Percentiles rank a stretch among this genome's conserved stretches.
phyloP scores from a whole-genome alignment of 352 stramenopile genomes.

The Globisporangium echinulatum region DNA sequence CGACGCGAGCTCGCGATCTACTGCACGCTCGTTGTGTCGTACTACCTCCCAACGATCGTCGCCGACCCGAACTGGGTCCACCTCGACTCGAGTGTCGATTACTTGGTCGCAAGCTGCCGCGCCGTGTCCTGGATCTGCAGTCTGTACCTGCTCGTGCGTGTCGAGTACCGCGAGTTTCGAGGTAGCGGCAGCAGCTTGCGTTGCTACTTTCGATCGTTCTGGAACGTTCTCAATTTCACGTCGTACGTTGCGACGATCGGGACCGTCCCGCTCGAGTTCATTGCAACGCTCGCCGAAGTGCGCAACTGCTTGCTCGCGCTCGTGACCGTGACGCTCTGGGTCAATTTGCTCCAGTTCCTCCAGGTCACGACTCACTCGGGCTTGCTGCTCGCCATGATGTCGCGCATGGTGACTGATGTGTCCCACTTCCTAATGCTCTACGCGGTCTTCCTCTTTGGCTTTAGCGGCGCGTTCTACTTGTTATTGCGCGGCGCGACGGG shows the following conservation, averaged over 20 bases:
- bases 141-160: slow-evolving; percentile 39
- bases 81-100: slow-evolving; percentile 29
- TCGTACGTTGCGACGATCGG: slow-evolving; percentile 43
- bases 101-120: slow-evolving; percentile 31
- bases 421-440: slow-evolving; percentile 66
- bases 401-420: slow-evolving; percentile 62
- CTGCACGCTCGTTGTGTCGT: slow-evolving; percentile 35
- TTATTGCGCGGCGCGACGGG: slow-evolving; percentile 45
- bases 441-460: slow-evolving; percentile 59
- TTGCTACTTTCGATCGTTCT: slow-evolving; percentile 56
- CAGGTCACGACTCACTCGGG: slow-evolving; percentile 51
- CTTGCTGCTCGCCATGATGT: slow-evolving; percentile 76
- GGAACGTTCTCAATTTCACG: slow-evolving; percentile 53
- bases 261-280: slow-evolving; percentile 52
- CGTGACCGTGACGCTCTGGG: slow-evolving; percentile 56
- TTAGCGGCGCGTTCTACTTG: slow-evolving; percentile 67
- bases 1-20: slow-evolving; percentile 43
- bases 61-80: slow-evolving; percentile 44
- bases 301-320: slow-evolving; percentile 47
- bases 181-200: slow-evolving; percentile 8
- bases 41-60: slow-evolving; percentile 55
- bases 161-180: slow-evolving; percentile 44
- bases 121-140: slow-evolving; percentile 44
- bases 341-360: slow-evolving; percentile 68
- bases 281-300: slow-evolving; percentile 19